phyloP scores from a whole-genome alignment of 208 protist genomes.

The Trypanosoma avium region DNA sequence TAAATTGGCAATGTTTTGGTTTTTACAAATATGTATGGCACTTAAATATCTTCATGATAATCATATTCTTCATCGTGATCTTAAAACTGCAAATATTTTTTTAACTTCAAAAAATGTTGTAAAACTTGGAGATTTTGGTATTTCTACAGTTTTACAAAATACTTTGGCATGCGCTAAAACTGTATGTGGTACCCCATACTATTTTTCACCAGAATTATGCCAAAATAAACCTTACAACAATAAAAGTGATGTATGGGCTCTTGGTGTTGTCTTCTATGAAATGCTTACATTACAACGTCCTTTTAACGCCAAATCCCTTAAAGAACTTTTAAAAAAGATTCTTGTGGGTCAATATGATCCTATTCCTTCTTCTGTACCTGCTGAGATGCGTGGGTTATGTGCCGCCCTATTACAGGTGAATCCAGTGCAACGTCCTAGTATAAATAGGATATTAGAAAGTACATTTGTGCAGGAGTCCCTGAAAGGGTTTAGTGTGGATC shows the following conservation, averaged over 20 bases:
- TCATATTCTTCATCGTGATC: constrained; percentile 89
- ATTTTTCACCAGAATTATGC: constrained; percentile 96
- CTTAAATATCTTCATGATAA: constrained; percentile 93
- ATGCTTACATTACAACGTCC: constrained; percentile 87
- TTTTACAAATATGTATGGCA: constrained; percentile 89
- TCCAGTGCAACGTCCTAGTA: constrained; percentile 76
- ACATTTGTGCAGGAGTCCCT: constrained; percentile 83
- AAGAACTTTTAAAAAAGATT: constrained; percentile 92
- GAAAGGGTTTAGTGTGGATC: constrained; percentile 75
- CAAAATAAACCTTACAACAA: constrained; percentile 94
- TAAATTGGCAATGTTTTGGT: constrained; percentile 90
- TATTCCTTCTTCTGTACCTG: constrained; percentile 71
- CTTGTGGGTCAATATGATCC: constrained; percentile 85
- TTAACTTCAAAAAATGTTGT: constrained; percentile 86
- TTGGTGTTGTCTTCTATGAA: constrained; percentile 92
- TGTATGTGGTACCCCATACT: constrained; percentile 96
- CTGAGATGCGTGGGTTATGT: constrained; percentile 81
- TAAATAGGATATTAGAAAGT: constrained; percentile 88
- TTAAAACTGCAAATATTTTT: constrained; percentile 92
- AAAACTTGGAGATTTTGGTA: constrained; percentile 92
- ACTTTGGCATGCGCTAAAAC: constrained; percentile 92
- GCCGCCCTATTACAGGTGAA: constrained; percentile 81
- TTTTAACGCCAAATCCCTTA: constrained; percentile 87
- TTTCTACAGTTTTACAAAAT: constrained; percentile 92
- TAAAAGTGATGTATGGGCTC: constrained; percentile 93